Percentiles rank a stretch among this genome's conserved stretches.
Evolutionary conservation across 2,329 filamentous ascomycete species (phyloP).

Genomic region (Zymoseptoria crescenta): DNA sequence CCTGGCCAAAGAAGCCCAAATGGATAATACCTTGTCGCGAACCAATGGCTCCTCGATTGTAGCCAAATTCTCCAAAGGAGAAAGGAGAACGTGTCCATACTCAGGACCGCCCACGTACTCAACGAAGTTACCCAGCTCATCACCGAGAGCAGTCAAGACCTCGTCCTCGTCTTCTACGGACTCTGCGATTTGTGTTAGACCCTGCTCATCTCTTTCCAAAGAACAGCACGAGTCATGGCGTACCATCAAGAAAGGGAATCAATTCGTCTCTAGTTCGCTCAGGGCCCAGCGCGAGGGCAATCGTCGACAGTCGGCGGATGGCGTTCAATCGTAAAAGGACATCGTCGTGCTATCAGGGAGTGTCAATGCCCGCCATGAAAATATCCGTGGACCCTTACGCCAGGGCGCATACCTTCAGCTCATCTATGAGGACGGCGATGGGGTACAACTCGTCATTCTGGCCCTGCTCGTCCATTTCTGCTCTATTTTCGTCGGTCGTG

Average conservation of each 20-base stretch:
- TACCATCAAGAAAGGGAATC: conserved; percentile 97
- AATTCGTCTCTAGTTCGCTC: conserved; percentile 97
- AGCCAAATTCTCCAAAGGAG: conserved; percentile 93
- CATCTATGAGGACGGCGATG: conserved; percentile 98
- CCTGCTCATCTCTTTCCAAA: neutral
- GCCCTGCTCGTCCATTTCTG: conserved; percentile 76
- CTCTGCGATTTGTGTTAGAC: conserved; percentile 52
- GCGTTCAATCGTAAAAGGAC: conserved; percentile 96
- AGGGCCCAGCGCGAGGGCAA: conserved; percentile 88
- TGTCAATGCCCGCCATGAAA: conserved; percentile 7
- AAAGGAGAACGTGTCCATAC: conserved; percentile 91
- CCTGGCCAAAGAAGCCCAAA: neutral
- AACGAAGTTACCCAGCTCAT: conserved; percentile 92
- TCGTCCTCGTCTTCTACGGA: conserved; percentile 99
- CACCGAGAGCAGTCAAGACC: conserved; percentile 91
- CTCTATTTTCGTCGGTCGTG: conserved; percentile 7
- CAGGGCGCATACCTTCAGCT: conserved; percentile 71
- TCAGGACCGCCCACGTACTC: conserved; percentile 95
- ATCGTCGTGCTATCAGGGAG: conserved; percentile 73
- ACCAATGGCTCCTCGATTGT: conserved; percentile 98
- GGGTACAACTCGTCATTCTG: conserved; percentile 98
- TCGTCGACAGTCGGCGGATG: conserved; percentile 95
- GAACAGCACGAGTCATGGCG: conserved; percentile 32
- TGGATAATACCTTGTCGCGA: conserved; percentile 76
- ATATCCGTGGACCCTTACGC: neutral